These are phyloP conservation scores for Exophiala sp. DNA, from an alignment of 2,329 filamentous ascomycete species.

Conservation along the genomic window DNA sequence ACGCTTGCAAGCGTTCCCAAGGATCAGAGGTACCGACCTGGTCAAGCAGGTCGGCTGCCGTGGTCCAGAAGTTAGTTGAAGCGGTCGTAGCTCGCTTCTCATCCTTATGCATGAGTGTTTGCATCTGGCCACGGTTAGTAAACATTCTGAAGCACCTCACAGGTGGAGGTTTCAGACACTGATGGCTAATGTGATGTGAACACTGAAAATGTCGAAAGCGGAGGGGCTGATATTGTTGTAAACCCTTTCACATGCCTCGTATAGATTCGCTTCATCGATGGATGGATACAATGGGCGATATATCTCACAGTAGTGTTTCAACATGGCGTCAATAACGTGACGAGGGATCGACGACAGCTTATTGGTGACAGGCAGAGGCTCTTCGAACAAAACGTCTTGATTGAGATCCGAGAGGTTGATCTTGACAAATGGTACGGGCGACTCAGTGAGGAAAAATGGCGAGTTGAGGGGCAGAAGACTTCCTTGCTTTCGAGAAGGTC, in stretches of 20 bases:
- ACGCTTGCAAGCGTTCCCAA: conserved; percentile 11
- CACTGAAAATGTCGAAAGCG: conserved; percentile 8
- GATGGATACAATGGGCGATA: conserved; percentile 14
- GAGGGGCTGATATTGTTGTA: conserved; percentile 3
- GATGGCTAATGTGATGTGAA: conserved; percentile 15
- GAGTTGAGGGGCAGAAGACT: conserved; percentile 2
- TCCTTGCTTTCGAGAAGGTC: conserved; percentile 4
- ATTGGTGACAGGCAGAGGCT: neutral
- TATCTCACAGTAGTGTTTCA: conserved; percentile 18
- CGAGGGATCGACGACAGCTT: conserved; percentile 13
- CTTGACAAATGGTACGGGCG: conserved; percentile 7
- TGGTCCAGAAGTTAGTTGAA: conserved; percentile 11
- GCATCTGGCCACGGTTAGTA: conserved; percentile 3
- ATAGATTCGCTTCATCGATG: conserved; percentile 11
- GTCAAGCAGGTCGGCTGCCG: conserved; percentile 2
- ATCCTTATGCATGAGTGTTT: conserved; percentile 12
- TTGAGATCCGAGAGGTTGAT: neutral
- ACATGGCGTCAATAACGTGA: conserved; percentile 13
- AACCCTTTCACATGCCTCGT: conserved; percentile 6
- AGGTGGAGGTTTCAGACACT: conserved; percentile 3
- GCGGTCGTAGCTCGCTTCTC: conserved; percentile 13
- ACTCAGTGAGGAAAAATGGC: conserved; percentile 7
- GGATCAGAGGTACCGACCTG: conserved; percentile 1
- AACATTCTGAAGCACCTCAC: neutral
- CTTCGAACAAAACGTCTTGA: neutral